Percentiles rank a stretch among this genome's conserved stretches.
Evolutionary conservation across 2,329 filamentous ascomycete genomes (phyloP).

Genomic region (Polychaeton citri): DNA sequence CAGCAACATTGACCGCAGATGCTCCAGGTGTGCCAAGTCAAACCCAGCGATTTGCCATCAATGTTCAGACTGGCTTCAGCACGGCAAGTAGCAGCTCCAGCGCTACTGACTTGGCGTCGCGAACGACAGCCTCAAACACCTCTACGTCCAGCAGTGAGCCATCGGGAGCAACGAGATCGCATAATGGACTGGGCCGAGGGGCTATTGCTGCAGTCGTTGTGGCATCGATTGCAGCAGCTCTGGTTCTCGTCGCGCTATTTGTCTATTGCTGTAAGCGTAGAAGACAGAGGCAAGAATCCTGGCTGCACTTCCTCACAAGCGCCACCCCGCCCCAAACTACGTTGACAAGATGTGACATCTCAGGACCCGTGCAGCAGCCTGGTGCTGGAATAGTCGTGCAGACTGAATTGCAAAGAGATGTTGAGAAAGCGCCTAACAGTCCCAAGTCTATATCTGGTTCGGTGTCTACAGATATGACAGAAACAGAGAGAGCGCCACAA

Average conservation of each 20-base stretch:
- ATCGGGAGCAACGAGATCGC: slow-evolving; percentile 1
- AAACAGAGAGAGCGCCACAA: slow-evolving; percentile 25
- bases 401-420: slow-evolving; percentile 17
- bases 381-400: slow-evolving; percentile 13
- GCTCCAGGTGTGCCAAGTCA: slow-evolving; percentile 19
- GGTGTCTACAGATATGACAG: slow-evolving; percentile 1
- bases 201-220: slow-evolving; percentile 22
- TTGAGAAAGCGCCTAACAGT: slow-evolving; percentile 25
- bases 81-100: slow-evolving; percentile 2
- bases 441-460: slow-evolving; percentile 4
- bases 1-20: slow-evolving; percentile 31
- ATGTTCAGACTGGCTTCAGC: slow-evolving; percentile 11
- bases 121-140: slow-evolving; percentile 5
- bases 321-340: not conserved
- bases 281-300: not conserved
- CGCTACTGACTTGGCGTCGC: slow-evolving; percentile 1
- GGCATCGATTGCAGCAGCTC: slow-evolving; percentile 15
- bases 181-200: slow-evolving; percentile 7
- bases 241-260: slow-evolving; percentile 10
- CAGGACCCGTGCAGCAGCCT: slow-evolving; percentile 25
- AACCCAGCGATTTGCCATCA: slow-evolving; percentile 32
- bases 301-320: not conserved
- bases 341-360: slow-evolving; percentile 24
- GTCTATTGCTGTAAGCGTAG: slow-evolving; percentile 14
- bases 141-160: slow-evolving; percentile 3